A percentile compares a stretch with the other conserved stretches of the same genome.
Evolutionary conservation across 1,284 basidiomycete genomes (phyloP).

Genomic region (Kalmanozyma brasiliensis): DNA sequence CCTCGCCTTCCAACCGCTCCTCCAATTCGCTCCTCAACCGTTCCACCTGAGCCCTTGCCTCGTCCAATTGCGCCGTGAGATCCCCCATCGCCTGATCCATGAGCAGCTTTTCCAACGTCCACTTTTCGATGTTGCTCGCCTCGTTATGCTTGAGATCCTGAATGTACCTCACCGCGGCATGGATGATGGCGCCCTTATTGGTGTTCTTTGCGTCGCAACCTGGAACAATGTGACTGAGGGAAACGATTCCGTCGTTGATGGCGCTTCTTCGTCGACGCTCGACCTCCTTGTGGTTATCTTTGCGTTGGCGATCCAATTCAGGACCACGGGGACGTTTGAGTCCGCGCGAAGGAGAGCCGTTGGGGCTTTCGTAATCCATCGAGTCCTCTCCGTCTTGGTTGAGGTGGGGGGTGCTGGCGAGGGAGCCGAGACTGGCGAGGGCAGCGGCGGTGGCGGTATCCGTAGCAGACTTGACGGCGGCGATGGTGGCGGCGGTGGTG

Average conservation of each 20-base stretch:
- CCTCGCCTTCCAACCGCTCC: not conserved
- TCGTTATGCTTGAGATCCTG: conserved; percentile 89
- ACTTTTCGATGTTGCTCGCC: conserved; percentile 84
- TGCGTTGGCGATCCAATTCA: conserved; percentile 59
- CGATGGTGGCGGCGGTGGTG: conserved; percentile 20
- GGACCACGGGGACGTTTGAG: conserved; percentile 51
- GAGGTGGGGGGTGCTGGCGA: conserved; percentile 38
- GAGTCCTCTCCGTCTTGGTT: conserved; percentile 17
- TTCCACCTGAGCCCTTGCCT: conserved; percentile 51
- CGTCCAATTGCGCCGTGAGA: conserved; percentile 60
- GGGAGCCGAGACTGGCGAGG: conserved; percentile 56
- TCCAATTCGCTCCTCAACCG: conserved; percentile 54
- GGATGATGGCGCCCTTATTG: conserved; percentile 84
- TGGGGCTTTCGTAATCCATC: conserved; percentile 19
- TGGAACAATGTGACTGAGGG: conserved; percentile 87
- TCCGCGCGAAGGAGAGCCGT: conserved; percentile 10
- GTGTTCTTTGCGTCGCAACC: conserved; percentile 78
- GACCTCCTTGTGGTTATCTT: conserved; percentile 80
- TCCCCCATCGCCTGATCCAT: conserved; percentile 79
- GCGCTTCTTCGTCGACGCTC: conserved; percentile 91
- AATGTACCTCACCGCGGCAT: conserved; percentile 85
- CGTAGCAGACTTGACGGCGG: conserved; percentile 39
- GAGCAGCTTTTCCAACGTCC: conserved; percentile 90
- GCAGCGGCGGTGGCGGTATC: conserved; percentile 59
- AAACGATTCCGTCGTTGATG: conserved; percentile 95